These are phyloP conservation scores for Hansenula anomala DNA, from an alignment of 1,139 yeast genomes.

Conservation along the genomic window DNA sequence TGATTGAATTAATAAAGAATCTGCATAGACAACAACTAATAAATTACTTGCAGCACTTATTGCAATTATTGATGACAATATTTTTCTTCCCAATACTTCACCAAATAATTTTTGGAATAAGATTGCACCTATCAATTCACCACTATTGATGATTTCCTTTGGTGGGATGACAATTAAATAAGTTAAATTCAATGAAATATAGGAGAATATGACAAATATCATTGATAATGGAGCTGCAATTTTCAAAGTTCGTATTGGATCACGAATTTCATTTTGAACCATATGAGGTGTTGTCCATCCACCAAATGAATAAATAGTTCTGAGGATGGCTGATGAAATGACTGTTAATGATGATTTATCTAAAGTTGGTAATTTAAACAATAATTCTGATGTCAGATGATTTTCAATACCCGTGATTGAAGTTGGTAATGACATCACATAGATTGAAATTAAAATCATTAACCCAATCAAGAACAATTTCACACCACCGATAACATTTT, in stretches of 20 bases:
- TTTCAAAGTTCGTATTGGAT: conserved; percentile 48
- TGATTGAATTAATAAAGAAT: conserved; percentile 55
- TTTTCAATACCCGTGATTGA: conserved; percentile 27
- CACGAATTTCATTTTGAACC: conserved; percentile 52
- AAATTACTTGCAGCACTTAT: conserved; percentile 58
- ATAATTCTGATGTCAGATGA: conserved; percentile 9
- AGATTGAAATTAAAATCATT: conserved; percentile 44
- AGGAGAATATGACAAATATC: conserved; percentile 39
- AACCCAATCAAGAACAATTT: conserved; percentile 41
- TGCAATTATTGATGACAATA: conserved; percentile 50
- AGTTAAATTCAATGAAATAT: conserved; percentile 46
- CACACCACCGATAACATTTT: conserved; percentile 47
- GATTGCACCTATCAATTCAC: conserved; percentile 51
- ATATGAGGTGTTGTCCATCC: conserved; percentile 63
- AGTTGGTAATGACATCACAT: conserved; percentile 43
- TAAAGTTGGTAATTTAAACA: conserved; percentile 14
- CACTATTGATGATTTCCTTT: conserved; percentile 41
- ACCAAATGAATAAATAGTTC: conserved; percentile 49
- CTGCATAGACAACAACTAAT: conserved; percentile 53
- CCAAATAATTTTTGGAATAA: conserved; percentile 55
- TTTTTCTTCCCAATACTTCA: conserved; percentile 39
- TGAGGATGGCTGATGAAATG: conserved; percentile 41
- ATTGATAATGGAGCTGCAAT: conserved; percentile 55
- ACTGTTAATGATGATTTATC: conserved; percentile 7
- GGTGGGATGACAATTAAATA: conserved; percentile 52